Percentiles rank a stretch among this genome's conserved stretches.
Evolutionary conservation across 208 protist species (phyloP).

Genomic region (Perkinsela sp.): DNA sequence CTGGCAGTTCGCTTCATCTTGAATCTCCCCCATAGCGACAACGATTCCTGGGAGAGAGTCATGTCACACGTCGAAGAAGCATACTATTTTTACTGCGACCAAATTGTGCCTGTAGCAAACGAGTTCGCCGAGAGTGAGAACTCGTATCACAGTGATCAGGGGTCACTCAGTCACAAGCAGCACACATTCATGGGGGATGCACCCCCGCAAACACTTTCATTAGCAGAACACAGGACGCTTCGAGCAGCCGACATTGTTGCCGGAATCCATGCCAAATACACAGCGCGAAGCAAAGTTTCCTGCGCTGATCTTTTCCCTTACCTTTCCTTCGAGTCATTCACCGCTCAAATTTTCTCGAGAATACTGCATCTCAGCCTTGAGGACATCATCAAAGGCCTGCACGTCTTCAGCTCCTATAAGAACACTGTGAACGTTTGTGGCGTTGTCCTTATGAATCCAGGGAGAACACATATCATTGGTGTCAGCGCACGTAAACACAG

Average conservation of each 20-base stretch:
- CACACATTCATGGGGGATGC: neutral
- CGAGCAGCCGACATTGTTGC: neutral
- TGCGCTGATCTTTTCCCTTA: conserved; percentile 1
- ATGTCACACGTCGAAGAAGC: conserved; percentile 6
- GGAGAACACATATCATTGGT: neutral
- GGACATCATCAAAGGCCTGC: conserved; percentile 1
- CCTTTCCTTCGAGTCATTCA: conserved; percentile 3
- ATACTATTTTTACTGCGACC: conserved; percentile 6
- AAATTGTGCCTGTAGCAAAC: neutral
- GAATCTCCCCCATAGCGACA: conserved; percentile 4
- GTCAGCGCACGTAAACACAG: conserved; percentile 2
- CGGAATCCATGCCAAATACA: neutral
- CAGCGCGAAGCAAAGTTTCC: neutral
- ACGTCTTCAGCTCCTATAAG: conserved; percentile 4
- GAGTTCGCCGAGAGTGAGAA: neutral
- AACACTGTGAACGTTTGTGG: conserved; percentile 4
- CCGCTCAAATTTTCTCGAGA: conserved; percentile 1
- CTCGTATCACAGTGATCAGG: neutral
- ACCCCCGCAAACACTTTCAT: too few species aligned
- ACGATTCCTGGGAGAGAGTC: conserved; percentile 3
- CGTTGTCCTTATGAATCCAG: conserved; percentile 3
- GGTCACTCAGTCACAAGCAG: neutral
- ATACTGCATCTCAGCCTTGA: neutral
- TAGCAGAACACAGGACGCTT: neutral
- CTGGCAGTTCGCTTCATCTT: conserved; percentile 3